These are phyloP conservation scores for Xanthoconium stramineum DNA, from an alignment of 768 basidiomycete species.

Conservation along the genomic window DNA sequence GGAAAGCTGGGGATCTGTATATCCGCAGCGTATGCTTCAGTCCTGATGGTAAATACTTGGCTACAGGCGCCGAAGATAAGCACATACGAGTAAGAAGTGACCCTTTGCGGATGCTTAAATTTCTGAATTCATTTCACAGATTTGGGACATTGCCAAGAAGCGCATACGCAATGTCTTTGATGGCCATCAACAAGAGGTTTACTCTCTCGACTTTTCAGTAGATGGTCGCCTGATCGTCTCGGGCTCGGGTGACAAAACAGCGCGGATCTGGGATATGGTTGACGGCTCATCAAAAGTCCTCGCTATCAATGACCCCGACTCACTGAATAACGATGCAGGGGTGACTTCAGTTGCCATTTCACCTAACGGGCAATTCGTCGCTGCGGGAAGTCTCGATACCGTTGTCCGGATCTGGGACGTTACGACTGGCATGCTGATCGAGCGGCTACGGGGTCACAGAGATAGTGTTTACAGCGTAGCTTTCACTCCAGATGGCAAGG, in stretches of 20 bases:
- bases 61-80: slow-evolving; percentile 87
- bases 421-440: slow-evolving; percentile 58
- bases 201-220: slow-evolving; percentile 88
- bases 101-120: background rate
- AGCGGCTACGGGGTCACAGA: slow-evolving; percentile 71
- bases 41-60: slow-evolving; percentile 67
- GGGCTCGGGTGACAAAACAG: slow-evolving; percentile 75
- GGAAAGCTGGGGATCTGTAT: slow-evolving; percentile 78
- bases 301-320: slow-evolving; percentile 47
- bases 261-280: slow-evolving; percentile 68
- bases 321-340: slow-evolving; percentile 52
- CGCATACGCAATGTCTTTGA: slow-evolving; percentile 78
- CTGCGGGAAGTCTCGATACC: slow-evolving; percentile 70
- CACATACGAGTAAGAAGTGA: slow-evolving; percentile 70
- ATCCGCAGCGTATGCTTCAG: slow-evolving; percentile 83
- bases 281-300: slow-evolving; percentile 33
- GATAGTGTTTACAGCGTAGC: slow-evolving; percentile 88
- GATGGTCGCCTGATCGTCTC: slow-evolving; percentile 86
- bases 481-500: slow-evolving; percentile 89
- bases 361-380: slow-evolving; percentile 65
- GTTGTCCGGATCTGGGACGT: slow-evolving; percentile 83
- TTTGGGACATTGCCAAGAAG: slow-evolving; percentile 88
- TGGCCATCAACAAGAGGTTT: slow-evolving; percentile 91
- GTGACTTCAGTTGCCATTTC: slow-evolving; percentile 80
- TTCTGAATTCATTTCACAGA: slow-evolving; percentile 42